Evolutionary conservation across 805 yeast genomes (phyloP).

Genomic region (Candida chauliodis): DNA sequence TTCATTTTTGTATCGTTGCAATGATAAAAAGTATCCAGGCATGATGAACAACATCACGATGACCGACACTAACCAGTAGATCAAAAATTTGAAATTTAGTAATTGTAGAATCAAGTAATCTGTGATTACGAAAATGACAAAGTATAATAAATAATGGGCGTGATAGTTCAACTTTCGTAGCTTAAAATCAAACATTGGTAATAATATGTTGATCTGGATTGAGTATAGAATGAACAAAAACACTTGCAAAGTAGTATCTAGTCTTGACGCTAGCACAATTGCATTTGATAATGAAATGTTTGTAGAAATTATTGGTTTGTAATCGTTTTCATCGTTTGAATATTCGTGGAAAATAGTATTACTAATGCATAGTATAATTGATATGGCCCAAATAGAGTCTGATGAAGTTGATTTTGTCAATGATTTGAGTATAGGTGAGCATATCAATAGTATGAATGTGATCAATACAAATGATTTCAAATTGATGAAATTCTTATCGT

Average conservation of each 20-base stretch:
- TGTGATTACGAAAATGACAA: constrained; percentile 16
- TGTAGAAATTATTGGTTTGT: constrained; percentile 64
- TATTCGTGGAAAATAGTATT: constrained; percentile 71
- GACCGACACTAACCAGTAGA: constrained; percentile 51
- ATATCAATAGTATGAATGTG: constrained; percentile 63
- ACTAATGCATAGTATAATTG: constrained; percentile 71
- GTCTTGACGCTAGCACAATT: constrained; percentile 85
- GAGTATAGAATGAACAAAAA: constrained; percentile 79
- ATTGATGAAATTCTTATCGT: constrained; percentile 17
- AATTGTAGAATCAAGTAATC: constrained; percentile 23
- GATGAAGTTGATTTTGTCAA: constrained; percentile 85
- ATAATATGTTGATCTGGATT: constrained; percentile 64
- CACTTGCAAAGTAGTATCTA: constrained; percentile 68
- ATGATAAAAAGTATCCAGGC: constrained; percentile 65
- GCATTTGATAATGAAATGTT: constrained; percentile 83
- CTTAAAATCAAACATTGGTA: constrained; percentile 68
- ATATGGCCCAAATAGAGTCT: constrained; percentile 92
- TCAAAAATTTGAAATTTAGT: constrained; percentile 26
- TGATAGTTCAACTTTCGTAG: constrained; percentile 41
- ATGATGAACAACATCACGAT: constrained; percentile 49
- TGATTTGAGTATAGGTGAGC: constrained; percentile 88
- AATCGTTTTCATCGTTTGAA: constrained; percentile 44
- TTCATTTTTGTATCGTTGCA: constrained; percentile 81
- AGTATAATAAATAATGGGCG: constrained; percentile 21
- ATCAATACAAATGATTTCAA: constrained; percentile 68